Conservation (phyloP, 208 protist genomes). For the Leishmania arabica region DNA sequence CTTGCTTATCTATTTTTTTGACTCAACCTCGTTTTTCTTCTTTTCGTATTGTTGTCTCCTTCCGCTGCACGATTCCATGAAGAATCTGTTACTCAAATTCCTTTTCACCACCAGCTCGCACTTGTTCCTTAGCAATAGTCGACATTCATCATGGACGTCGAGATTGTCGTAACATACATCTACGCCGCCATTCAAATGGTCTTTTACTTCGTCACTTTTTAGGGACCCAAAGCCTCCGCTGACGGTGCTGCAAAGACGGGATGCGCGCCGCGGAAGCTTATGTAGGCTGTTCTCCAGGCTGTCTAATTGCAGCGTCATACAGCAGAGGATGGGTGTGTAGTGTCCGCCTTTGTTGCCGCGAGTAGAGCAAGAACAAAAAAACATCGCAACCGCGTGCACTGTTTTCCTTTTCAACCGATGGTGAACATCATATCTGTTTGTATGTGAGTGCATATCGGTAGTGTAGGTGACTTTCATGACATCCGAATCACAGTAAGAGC, state of each 20-base stretch:
- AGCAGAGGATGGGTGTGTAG: background rate
- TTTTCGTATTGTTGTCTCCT: background rate
- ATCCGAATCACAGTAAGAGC: background rate
- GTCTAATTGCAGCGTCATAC: background rate
- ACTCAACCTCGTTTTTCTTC: background rate
- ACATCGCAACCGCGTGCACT: background rate
- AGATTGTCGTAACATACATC: slow-evolving; percentile 16
- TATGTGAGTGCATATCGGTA: background rate
- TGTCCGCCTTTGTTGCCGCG: background rate
- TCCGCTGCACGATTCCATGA: background rate
- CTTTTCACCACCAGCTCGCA: background rate
- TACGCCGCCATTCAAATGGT: slow-evolving; percentile 6
- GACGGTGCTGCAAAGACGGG: background rate
- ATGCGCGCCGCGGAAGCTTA: background rate
- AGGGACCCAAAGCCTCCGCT: background rate
- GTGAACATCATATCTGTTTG: too few species aligned
- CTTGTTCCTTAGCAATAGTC: background rate
- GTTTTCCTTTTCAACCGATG: background rate
- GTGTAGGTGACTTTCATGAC: background rate
- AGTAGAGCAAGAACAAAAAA: background rate
- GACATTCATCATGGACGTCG: slow-evolving; percentile 7
- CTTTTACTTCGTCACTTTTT: slow-evolving; percentile 18
- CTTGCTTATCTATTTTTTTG: background rate
- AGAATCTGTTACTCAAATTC: background rate
- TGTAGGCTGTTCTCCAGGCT: background rate